Evolutionary conservation across 202 grass and related monocot genomes (phyloP).

Genomic region (Panicum hallii): DNA sequence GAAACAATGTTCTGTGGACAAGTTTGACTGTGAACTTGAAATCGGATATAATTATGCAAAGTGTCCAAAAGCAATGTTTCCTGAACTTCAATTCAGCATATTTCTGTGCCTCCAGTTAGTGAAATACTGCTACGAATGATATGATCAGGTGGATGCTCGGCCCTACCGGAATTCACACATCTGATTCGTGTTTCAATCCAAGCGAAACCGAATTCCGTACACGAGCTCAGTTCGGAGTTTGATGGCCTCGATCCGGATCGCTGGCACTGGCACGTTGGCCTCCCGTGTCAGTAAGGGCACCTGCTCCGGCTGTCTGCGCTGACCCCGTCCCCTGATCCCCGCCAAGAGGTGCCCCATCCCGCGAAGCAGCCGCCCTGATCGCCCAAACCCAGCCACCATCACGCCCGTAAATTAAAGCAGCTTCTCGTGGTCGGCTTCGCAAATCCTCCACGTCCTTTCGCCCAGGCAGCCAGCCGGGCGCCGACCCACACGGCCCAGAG

Average conservation of each 20-base stretch:
- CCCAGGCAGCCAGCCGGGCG: conserved; percentile 38
- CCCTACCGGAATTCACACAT: neutral
- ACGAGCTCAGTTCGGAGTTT: neutral
- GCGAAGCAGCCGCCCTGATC: neutral
- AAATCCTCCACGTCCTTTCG: conserved; percentile 40
- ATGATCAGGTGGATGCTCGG: neutral
- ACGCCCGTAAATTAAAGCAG: conserved; percentile 17
- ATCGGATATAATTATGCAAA: no score
- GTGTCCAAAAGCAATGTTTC: no score
- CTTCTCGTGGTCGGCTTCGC: conserved; percentile 8
- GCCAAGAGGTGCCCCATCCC: conserved; percentile 27
- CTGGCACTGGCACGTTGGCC: no score
- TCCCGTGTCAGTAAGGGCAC: neutral
- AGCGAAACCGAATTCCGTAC: neutral
- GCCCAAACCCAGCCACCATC: neutral
- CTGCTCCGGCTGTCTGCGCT: neutral
- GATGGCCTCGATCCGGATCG: neutral
- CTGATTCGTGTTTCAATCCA: neutral
- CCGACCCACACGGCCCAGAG: conserved; percentile 29
- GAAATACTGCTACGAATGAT: neutral
- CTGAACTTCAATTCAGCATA: neutral
- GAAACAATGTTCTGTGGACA: neutral
- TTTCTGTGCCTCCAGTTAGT: neutral
- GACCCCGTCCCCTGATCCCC: conserved; percentile 24
- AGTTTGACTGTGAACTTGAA: neutral